Conservation (phyloP, 75 land plant species). For the Cunninghamia lanceolata region DNA sequence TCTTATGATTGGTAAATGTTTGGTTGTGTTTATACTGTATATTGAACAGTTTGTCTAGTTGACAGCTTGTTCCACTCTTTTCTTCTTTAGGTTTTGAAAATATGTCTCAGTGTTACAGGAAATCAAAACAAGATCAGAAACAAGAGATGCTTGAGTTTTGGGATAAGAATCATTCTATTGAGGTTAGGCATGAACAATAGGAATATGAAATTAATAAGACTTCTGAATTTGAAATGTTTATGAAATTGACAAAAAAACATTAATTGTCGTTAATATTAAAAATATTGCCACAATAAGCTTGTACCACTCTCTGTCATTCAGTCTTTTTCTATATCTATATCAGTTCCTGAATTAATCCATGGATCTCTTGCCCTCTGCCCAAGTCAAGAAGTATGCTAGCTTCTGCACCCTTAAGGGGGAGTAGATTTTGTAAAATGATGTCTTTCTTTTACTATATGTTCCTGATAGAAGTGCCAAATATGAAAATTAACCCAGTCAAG, state of each 20-base stretch:
- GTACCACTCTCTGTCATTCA: neutral
- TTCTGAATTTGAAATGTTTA: neutral
- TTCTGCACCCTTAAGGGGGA: neutral
- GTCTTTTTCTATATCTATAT: neutral
- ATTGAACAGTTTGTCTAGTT: neutral
- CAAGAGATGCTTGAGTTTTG: neutral
- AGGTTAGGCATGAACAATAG: neutral
- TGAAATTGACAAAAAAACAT: neutral
- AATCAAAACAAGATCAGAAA: neutral
- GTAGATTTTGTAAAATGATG: neutral
- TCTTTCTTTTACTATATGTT: neutral
- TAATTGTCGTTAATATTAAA: neutral
- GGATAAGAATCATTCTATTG: neutral
- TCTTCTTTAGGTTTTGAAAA: conserved; percentile 1
- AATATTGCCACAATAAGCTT: neutral
- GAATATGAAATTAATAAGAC: neutral
- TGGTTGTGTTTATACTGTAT: neutral
- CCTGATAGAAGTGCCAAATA: neutral
- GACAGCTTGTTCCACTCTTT: neutral
- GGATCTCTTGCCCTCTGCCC: neutral
- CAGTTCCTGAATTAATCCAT: neutral
- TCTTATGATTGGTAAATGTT: neutral
- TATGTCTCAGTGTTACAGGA: neutral
- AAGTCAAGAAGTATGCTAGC: neutral
- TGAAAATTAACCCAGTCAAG: neutral